Evolutionary conservation across 768 basidiomycete species (phyloP).

Genomic region (Amyloporia xantha): DNA sequence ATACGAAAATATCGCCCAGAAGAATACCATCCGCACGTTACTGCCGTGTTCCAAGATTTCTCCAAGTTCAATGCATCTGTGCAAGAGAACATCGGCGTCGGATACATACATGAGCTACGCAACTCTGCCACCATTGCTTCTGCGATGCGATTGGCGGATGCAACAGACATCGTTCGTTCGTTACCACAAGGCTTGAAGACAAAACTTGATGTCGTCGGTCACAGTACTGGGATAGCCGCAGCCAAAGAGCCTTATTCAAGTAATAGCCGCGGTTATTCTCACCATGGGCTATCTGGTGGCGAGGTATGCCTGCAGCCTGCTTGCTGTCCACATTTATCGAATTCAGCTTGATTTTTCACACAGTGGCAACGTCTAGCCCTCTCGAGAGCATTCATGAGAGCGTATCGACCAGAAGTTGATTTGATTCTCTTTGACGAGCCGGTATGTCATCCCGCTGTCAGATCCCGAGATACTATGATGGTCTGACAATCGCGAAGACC

Average conservation of each 20-base stretch:
- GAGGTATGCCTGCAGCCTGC: conserved; percentile 51
- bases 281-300: conserved; percentile 76
- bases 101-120: conserved; percentile 58
- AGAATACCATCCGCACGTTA: conserved; percentile 68
- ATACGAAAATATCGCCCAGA: conserved; percentile 56
- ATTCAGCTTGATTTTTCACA: background rate
- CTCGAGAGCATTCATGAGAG: conserved; percentile 83
- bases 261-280: too few species aligned
- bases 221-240: too few species aligned
- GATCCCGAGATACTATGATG: conserved; percentile 1
- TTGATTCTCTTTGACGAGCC: conserved; percentile 83
- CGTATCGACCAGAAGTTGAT: conserved; percentile 67
- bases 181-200: conserved; percentile 71
- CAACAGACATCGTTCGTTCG: conserved; percentile 54
- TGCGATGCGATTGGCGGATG: conserved; percentile 70
- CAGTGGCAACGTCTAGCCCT: conserved; percentile 88
- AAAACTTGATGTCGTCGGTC: conserved; percentile 57
- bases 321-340: background rate
- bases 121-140: conserved; percentile 48
- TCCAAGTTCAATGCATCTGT: conserved; percentile 73
- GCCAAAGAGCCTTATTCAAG: too few species aligned
- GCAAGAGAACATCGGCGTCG: conserved; percentile 82
- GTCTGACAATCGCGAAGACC: conserved; percentile 50
- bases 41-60: conserved; percentile 85
- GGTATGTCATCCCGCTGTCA: conserved; percentile 33